Evolutionary conservation across 352 stramenopile genomes (phyloP), one percentile per base, ranked within the genome.

Genomic region (Globisporangium orthogonon): DNA sequence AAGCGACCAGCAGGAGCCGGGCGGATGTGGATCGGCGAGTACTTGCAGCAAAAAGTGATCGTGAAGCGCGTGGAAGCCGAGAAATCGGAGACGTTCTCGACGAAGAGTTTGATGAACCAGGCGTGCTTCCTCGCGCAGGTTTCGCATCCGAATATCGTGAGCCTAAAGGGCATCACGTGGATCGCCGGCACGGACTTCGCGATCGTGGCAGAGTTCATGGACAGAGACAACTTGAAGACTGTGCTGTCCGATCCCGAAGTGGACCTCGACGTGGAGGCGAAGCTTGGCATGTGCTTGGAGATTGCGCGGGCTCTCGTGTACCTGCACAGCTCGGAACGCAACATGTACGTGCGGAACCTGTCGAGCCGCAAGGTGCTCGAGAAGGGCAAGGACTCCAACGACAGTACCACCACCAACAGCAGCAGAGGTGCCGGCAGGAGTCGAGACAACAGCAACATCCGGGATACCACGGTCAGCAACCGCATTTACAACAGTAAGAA

Each of bases 21-120:
- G 0, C 67, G 71, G 15, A 58, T 88, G 11, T 91, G 73, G 71
- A 60, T 81, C 49, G 78, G 78, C 50, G 73, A 89, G 41, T 87
- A 86, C 52, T 53, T 70, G 13, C 60, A 63, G 48, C 57, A 58
- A 13, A 86, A 86, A 52, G 78, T 91, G 23, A 66, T 88, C 30
- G 63, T 89, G 53, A 91, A 91, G 67, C 81, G 81, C 35, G 66
- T 89, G 3, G 81, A 91, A 55, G 77, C 78, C 0, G 81, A 86
- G 48, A 67, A 82, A 43, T 83, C 62, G 11, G 76, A 84, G 47
- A 76, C 67, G 5, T 71, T 70, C 61, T 68, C 77, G 37, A 86
- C 76, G 2, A 86, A 89, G 61, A 69, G 66, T n/a, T 55, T 89
- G 13, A 87, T 84, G 62, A 70, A 69, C 3, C 77, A 91, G 47